Base-by-base conservation (phyloP, 2,329 filamentous ascomycete genomes). In the Aspergillus ruber region DNA sequence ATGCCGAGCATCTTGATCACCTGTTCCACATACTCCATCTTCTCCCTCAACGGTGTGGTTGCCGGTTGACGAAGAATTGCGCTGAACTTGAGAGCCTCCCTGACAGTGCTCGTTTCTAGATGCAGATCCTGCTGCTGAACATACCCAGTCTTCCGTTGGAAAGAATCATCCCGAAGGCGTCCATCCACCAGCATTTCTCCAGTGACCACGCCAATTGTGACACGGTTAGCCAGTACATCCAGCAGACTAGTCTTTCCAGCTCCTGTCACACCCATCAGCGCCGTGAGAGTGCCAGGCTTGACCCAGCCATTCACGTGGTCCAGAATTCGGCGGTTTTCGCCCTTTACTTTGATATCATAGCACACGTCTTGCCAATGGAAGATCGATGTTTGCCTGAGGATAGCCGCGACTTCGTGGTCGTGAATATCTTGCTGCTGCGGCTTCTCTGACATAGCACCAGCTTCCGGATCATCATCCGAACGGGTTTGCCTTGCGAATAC, bases 91-190 rank as follows among this genome's bases (percentile, higher is more conserved):
- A 96, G 77, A 6, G 89, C 88, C 67, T 95, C 90, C 47, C 90
- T 83, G 35, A 95, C 89, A 2, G 90, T 95, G 0, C 84, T 84
- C 0, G 89, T 94, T 44, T 84, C 77, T 29, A 94, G 74, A 65
- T 95, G 90, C 12, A 95, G 75, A 77, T 95, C 89, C 65, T 94
- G 88, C 64, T 95, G 89, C 62, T 95, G 88, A 29, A 90, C 90
- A 58, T 67, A 67, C 15, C 64, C 64, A 0, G 63, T 66, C 44
- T 67, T 66, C 3, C 63, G 64, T 21, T 66, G 88, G 75, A 95
- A 95, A 0, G 85, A 88, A 29, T 77, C 77, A 57, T 93, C 88
- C 27, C 86, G 82, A 20, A 81, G 82, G 25, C 74, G 76, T 1
- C 86, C 86, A 55, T 90, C 84, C 1, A 90, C 83, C 4, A 88